Evolutionary conservation across 106 monocot genomes (phyloP).

Genomic region (Dendrobium catenatum): DNA sequence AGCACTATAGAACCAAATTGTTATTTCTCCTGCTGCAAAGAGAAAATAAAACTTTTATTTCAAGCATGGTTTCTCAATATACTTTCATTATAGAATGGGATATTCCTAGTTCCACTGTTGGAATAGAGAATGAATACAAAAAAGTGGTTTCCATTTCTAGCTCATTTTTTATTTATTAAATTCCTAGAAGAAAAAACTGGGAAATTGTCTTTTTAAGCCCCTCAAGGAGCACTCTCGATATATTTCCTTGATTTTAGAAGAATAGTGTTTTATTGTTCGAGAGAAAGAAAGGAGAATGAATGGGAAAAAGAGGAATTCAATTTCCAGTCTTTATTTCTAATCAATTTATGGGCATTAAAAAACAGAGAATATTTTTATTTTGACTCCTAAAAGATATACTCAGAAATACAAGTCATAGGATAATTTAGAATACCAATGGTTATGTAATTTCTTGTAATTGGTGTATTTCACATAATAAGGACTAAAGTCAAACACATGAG

Average conservation of each 20-base stretch:
- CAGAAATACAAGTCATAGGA: background rate
- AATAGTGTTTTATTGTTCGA: background rate
- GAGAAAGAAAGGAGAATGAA: background rate
- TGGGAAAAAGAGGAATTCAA: background rate
- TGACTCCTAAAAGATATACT: background rate
- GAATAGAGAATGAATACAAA: background rate
- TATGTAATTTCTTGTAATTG: too few relatives aligned
- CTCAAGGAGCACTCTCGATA: background rate
- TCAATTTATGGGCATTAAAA: background rate
- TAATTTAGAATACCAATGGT: too few relatives aligned
- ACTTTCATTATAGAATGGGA: background rate
- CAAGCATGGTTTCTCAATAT: background rate
- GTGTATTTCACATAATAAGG: background rate
- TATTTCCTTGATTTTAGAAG: background rate
- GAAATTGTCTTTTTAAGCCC: background rate
- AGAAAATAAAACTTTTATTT: background rate
- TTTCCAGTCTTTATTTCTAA: background rate
- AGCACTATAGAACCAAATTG: background rate
- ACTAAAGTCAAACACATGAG: background rate
- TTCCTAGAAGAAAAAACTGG: background rate
- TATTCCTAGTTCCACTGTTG: too few relatives aligned
- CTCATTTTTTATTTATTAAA: background rate
- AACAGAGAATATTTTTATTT: background rate
- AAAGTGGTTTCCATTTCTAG: background rate
- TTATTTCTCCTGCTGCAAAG: background rate